These are phyloP conservation scores for Clarkia xantiana DNA, from an alignment of 345 rosid genomes.

Conservation along the genomic window DNA sequence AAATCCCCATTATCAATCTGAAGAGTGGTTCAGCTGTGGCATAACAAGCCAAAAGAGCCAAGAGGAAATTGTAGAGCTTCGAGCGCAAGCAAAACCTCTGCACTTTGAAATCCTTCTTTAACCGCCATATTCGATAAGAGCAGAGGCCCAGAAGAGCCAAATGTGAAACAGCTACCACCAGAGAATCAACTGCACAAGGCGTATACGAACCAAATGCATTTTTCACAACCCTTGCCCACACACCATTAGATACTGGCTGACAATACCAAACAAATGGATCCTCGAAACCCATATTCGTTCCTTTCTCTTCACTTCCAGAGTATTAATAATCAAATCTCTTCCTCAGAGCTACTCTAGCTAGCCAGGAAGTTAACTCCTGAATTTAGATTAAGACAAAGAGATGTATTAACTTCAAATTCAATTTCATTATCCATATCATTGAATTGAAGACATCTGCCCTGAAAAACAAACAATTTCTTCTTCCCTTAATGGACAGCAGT, in stretches of 20 bases:
- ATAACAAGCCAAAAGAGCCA: constrained; percentile 61
- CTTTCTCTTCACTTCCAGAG: constrained; percentile 1
- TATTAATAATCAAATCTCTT: not conserved
- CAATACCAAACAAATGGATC: constrained; percentile 73
- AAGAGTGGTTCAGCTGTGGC: constrained; percentile 70
- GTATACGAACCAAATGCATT: constrained; percentile 95
- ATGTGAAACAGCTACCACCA: constrained; percentile 55
- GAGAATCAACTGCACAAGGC: constrained; percentile 77
- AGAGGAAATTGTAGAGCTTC: constrained; percentile 46
- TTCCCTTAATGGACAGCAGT: no score
- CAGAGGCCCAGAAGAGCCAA: constrained; percentile 60
- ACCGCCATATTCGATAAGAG: constrained; percentile 67
- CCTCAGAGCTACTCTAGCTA: not conserved
- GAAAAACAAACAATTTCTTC: no score
- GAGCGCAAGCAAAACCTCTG: constrained; percentile 63
- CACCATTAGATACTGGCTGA: constrained; percentile 53
- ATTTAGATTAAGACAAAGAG: not conserved
- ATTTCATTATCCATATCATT: no score
- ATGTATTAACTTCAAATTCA: no score
- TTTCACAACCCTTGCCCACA: constrained; percentile 62
- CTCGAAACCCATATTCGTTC: constrained; percentile 37
- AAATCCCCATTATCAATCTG: constrained; percentile 81
- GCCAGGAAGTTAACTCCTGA: constrained; percentile 1
- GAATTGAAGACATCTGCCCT: no score
- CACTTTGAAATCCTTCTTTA: constrained; percentile 45